Conservation (phyloP, 1,139 yeast species). For the Pneumocystis sp. region DNA sequence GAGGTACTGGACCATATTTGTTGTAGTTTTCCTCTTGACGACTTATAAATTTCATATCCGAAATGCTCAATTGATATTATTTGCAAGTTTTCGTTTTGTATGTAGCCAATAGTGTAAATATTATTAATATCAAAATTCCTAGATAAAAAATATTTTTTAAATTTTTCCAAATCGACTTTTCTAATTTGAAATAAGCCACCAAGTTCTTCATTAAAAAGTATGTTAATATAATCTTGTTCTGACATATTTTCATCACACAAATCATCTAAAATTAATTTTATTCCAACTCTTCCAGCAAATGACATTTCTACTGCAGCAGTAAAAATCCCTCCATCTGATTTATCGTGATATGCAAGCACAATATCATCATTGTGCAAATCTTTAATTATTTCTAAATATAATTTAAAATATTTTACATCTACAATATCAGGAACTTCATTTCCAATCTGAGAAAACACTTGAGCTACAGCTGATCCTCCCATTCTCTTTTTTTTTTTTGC, state of each 20-base stretch:
- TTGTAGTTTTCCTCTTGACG: slow-evolving; percentile 59
- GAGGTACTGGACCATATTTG: slow-evolving; percentile 81
- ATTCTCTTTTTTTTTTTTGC: slow-evolving; percentile 42
- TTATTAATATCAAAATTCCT: slow-evolving; percentile 45
- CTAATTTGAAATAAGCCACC: slow-evolving; percentile 92
- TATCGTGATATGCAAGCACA: slow-evolving; percentile 85
- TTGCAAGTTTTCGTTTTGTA: slow-evolving; percentile 42
- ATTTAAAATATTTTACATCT: slow-evolving; percentile 45
- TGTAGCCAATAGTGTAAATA: slow-evolving; percentile 50
- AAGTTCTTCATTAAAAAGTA: slow-evolving; percentile 76
- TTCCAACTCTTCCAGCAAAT: slow-evolving; percentile 84
- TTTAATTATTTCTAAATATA: slow-evolving; percentile 54
- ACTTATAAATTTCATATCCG: slow-evolving; percentile 34
- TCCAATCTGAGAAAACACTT: slow-evolving; percentile 81
- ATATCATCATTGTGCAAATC: slow-evolving; percentile 49
- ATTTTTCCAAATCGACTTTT: slow-evolving; percentile 37
- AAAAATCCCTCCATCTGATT: slow-evolving; percentile 92
- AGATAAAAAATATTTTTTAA: slow-evolving; percentile 38
- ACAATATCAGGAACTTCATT: slow-evolving; percentile 72
- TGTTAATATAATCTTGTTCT: slow-evolving; percentile 22
- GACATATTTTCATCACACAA: slow-evolving; percentile 8
- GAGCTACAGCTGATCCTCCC: slow-evolving; percentile 93
- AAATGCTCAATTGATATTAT: slow-evolving; percentile 34
- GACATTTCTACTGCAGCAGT: slow-evolving; percentile 88
- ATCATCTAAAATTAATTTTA: slow-evolving; percentile 29